Conservation (phyloP, 2,329 filamentous ascomycete genomes). For the Hymenoscyphus occultus region DNA sequence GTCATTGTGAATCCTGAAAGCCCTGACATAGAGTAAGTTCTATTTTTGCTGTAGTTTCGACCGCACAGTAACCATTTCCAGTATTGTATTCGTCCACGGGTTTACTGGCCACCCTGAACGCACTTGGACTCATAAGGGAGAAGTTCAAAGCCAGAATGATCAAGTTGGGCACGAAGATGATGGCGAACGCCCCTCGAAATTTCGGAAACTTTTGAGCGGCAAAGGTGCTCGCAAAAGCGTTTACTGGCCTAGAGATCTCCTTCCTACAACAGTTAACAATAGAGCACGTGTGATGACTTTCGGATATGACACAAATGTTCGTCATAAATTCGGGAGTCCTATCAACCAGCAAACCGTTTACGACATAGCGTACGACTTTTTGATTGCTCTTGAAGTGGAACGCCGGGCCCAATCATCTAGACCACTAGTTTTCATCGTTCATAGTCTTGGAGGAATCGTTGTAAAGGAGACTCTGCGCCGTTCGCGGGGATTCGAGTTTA, state of each 20-base stretch:
- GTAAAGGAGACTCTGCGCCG: constrained; percentile 50
- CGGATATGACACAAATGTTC: constrained; percentile 42
- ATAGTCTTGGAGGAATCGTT: constrained; percentile 69
- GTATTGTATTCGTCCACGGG: constrained; percentile 43
- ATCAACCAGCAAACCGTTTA: constrained; percentile 12
- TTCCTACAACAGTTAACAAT: constrained; percentile 14
- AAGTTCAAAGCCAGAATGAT: neutral
- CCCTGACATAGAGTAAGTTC: constrained; percentile 4
- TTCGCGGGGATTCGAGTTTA: constrained; percentile 3
- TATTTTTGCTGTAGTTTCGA: neutral
- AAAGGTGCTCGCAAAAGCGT: constrained; percentile 5
- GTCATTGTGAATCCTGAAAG: neutral
- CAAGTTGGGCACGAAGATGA: constrained; percentile 9
- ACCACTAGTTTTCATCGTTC: constrained; percentile 60
- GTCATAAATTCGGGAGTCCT: constrained; percentile 9
- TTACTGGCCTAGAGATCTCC: constrained; percentile 22
- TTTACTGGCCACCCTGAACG: constrained; percentile 40
- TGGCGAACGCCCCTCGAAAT: constrained; percentile 7
- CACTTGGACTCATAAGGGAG: constrained; percentile 39
- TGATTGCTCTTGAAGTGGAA: constrained; percentile 21
- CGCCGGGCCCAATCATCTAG: constrained; percentile 14
- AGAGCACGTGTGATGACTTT: constrained; percentile 20
- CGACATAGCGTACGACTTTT: constrained; percentile 17
- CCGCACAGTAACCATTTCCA: constrained; percentile 1
- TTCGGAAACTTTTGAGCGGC: constrained; percentile 7